phyloP scores from a whole-genome alignment of 257 asterid species.

The Solanum bulbocastanum region DNA sequence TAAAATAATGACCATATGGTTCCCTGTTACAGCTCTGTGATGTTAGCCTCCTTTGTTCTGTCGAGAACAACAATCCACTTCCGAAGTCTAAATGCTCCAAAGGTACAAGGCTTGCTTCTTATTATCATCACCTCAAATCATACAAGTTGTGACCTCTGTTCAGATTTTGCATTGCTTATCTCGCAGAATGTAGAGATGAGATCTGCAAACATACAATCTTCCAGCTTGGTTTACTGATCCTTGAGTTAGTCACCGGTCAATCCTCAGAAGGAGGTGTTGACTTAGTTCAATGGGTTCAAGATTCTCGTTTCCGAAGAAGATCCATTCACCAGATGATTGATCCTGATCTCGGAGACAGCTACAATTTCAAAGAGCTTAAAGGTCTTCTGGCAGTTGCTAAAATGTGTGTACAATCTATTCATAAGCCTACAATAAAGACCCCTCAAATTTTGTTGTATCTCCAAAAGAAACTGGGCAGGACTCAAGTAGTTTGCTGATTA shows the following conservation, averaged over 20 bases:
- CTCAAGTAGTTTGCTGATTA: background rate
- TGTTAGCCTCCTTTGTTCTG: constrained; percentile 33
- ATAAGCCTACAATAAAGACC: constrained; percentile 33
- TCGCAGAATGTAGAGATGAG: constrained; percentile 36
- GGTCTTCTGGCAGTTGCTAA: constrained; percentile 66
- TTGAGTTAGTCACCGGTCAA: constrained; percentile 88
- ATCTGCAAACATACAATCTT: constrained; percentile 47
- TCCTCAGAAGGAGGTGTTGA: constrained; percentile 72
- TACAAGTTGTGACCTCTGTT: background rate
- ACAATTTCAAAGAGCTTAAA: constrained; percentile 49
- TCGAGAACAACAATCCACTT: constrained; percentile 8
- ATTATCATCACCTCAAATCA: background rate
- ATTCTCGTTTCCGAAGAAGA: constrained; percentile 24
- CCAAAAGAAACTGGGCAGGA: constrained; percentile 51
- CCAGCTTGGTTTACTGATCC: constrained; percentile 75
- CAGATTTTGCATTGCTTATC: background rate
- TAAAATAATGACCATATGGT: background rate
- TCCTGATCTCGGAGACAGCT: constrained; percentile 78
- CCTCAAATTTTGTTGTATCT: constrained; percentile 64
- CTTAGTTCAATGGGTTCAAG: constrained; percentile 66
- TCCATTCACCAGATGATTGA: constrained; percentile 67
- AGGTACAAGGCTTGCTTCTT: constrained; percentile 24
- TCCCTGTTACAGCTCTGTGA: constrained; percentile 52
- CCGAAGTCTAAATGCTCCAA: constrained; percentile 30
- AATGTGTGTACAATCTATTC: constrained; percentile 48